These are phyloP conservation scores for Platismatia glauca DNA, from an alignment of 495 filamentous ascomycete species.

Conservation along the genomic window DNA sequence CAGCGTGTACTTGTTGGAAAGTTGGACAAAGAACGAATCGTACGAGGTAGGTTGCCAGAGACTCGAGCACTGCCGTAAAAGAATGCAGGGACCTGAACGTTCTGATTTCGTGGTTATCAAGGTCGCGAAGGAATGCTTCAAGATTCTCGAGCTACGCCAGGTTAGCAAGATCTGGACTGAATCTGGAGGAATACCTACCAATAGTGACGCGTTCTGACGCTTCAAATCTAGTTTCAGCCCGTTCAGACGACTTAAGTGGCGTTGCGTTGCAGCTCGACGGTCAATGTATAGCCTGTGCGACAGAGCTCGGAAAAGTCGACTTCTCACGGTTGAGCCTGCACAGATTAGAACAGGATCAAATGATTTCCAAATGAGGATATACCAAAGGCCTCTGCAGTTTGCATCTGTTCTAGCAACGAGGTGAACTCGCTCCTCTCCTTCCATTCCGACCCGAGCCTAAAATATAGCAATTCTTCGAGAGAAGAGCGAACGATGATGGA, in stretches of 20 bases:
- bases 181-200: background rate
- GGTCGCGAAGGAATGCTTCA: background rate
- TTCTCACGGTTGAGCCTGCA: background rate
- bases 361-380: background rate
- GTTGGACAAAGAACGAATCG: background rate
- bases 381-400: constrained; percentile 15
- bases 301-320: background rate
- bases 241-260: background rate
- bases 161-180: background rate
- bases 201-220: background rate
- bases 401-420: constrained; percentile 15
- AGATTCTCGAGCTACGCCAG: background rate
- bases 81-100: background rate
- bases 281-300: background rate
- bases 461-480: constrained; percentile 24
- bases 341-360: background rate
- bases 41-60: background rate
- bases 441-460: constrained; percentile 21
- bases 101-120: background rate
- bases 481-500: constrained; percentile 12
- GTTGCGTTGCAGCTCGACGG: background rate
- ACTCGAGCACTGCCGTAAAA: background rate
- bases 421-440: constrained; percentile 1
- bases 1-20: background rate
- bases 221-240: background rate